Conservation (phyloP, 1,139 yeast genomes). For the Pichiaceae sp. region DNA sequence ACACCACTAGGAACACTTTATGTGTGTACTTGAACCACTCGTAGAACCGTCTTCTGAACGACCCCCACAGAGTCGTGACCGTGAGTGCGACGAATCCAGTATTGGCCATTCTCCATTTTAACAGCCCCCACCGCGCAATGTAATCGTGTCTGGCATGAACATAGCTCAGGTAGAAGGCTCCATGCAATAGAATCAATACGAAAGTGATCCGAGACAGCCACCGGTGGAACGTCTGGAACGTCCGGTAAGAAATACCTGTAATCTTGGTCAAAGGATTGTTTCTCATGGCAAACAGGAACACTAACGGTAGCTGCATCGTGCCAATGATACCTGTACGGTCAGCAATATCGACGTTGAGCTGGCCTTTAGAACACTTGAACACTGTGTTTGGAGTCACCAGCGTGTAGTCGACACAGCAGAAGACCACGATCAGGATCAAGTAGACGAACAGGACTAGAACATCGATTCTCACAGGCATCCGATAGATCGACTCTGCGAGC, state of each 20-base stretch:
- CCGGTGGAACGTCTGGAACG: slow-evolving; percentile 50
- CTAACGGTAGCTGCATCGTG: slow-evolving; percentile 45
- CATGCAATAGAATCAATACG: slow-evolving; percentile 32
- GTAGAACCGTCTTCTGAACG: slow-evolving; percentile 32
- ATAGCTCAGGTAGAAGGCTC: slow-evolving; percentile 29
- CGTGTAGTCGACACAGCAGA: slow-evolving; percentile 22
- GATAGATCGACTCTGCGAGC: slow-evolving; percentile 8
- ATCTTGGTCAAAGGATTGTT: slow-evolving; percentile 49
- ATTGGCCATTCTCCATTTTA: slow-evolving; percentile 31
- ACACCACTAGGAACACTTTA: slow-evolving; percentile 31
- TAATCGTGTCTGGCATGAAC: slow-evolving; percentile 31
- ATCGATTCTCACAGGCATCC: slow-evolving; percentile 24
- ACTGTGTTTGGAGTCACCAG: slow-evolving; percentile 21
- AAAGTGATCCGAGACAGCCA: slow-evolving; percentile 49
- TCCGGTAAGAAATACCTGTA: slow-evolving; percentile 54
- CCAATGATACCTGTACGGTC: slow-evolving; percentile 55
- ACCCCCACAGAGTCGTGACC: slow-evolving; percentile 24
- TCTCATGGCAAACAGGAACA: slow-evolving; percentile 54
- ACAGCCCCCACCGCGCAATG: slow-evolving; percentile 34
- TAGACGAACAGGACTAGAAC: slow-evolving; percentile 21
- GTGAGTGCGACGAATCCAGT: slow-evolving; percentile 24
- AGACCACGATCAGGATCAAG: slow-evolving; percentile 15
- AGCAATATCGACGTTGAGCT: slow-evolving; percentile 36
- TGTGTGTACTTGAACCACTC: slow-evolving; percentile 38
- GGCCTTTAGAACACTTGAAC: slow-evolving; percentile 20